These are phyloP conservation scores for Penicillium glabrum DNA, from an alignment of 2,329 filamentous ascomycete genomes.

Conservation along the genomic window DNA sequence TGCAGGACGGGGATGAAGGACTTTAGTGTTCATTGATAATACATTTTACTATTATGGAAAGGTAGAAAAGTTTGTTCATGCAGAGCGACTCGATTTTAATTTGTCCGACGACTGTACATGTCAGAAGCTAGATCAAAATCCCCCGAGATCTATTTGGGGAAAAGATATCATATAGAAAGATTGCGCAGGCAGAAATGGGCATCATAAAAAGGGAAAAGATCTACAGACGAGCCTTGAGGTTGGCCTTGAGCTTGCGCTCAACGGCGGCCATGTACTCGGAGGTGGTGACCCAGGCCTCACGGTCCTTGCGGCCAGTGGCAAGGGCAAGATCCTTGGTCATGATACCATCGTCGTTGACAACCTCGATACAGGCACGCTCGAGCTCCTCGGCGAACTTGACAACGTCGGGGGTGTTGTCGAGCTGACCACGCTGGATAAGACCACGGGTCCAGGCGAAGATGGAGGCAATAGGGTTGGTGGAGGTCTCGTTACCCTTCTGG, in stretches of 20 bases:
- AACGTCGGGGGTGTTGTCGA: slow-evolving; percentile 90
- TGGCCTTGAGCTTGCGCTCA: slow-evolving; percentile 80
- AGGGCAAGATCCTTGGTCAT: slow-evolving; percentile 99
- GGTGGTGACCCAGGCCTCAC: slow-evolving; percentile 86
- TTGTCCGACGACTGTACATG: slow-evolving; percentile 17
- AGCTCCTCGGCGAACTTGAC: slow-evolving; percentile 87
- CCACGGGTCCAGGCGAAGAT: slow-evolving; percentile 99
- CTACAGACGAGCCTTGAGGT: slow-evolving; percentile 51
- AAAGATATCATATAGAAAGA: slow-evolving; percentile 15
- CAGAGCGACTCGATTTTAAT: slow-evolving; percentile 11
- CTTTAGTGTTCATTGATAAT: background rate
- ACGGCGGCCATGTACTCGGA: slow-evolving; percentile 89
- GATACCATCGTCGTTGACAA: slow-evolving; percentile 88
- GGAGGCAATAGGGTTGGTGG: slow-evolving; percentile 96
- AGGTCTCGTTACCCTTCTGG: slow-evolving; percentile 96
- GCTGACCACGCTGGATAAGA: slow-evolving; percentile 85
- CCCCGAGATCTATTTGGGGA: slow-evolving; percentile 9
- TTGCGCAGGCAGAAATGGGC: slow-evolving; percentile 1
- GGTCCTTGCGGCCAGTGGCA: slow-evolving; percentile 82
- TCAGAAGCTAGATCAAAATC: slow-evolving; percentile 12
- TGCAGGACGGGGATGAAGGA: background rate
- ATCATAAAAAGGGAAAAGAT: slow-evolving; percentile 13
- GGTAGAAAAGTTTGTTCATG: background rate
- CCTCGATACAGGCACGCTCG: slow-evolving; percentile 91
- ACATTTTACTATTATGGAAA: background rate